Evolutionary conservation across 139 green algal genomes (phyloP).

Genomic region (Dunaliella primolecta): DNA sequence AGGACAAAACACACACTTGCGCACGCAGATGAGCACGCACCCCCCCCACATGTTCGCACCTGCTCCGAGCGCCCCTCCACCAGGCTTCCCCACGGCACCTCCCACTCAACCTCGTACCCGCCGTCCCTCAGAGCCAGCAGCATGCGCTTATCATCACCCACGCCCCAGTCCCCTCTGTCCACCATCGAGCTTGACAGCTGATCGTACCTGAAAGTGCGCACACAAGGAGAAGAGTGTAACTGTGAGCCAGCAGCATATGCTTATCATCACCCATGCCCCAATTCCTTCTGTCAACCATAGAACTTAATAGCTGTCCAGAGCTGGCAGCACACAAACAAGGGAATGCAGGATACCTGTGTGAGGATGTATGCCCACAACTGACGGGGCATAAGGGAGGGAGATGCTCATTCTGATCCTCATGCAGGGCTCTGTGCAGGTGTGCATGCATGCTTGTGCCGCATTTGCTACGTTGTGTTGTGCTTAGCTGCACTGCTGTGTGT

Average conservation of each 20-base stretch:
- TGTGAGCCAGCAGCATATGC: conserved; percentile 48
- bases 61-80: not conserved
- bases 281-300: conserved; percentile 58
- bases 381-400: not conserved
- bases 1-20: not conserved
- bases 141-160: conserved; percentile 61
- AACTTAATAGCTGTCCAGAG: conserved; percentile 43
- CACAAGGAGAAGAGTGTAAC: too few species aligned
- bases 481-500: too few species aligned
- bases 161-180: conserved; percentile 59
- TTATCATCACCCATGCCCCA: conserved; percentile 70
- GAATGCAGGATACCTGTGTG: too few species aligned
- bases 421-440: too few species aligned
- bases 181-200: conserved; percentile 60
- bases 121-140: conserved; percentile 39
- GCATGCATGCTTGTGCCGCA: too few species aligned
- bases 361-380: too few species aligned
- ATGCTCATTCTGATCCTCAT: too few species aligned
- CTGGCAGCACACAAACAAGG: conserved; percentile 13
- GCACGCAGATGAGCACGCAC: not conserved
- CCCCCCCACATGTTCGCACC: too few species aligned
- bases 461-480: too few species aligned
- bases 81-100: conserved; percentile 17
- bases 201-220: conserved; percentile 23
- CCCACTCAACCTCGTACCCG: conserved; percentile 35